Evolutionary conservation across 306 rosid genomes (phyloP).

Genomic region (Fagus sylvatica): DNA sequence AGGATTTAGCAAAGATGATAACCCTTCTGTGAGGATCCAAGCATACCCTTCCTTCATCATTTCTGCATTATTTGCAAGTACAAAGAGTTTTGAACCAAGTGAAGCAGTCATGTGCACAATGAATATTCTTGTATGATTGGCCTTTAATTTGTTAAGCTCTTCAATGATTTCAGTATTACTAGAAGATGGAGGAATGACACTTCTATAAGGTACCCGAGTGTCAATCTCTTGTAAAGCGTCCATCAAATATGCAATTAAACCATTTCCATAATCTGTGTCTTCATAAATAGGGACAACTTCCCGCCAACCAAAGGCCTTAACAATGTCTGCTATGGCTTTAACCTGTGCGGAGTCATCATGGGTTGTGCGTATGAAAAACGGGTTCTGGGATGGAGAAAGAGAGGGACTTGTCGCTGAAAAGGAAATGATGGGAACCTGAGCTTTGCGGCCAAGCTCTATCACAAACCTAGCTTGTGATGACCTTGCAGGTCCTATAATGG

Average conservation of each 20-base stretch:
- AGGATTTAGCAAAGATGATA: slow-evolving; percentile 23
- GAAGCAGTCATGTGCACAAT: slow-evolving; percentile 34
- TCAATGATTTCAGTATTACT: not conserved
- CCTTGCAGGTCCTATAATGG: slow-evolving; percentile 34
- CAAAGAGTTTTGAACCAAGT: slow-evolving; percentile 25
- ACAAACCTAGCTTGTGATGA: slow-evolving; percentile 35
- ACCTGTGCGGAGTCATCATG: slow-evolving; percentile 31
- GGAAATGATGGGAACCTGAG: slow-evolving; percentile 28
- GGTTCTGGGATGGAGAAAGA: slow-evolving; percentile 31
- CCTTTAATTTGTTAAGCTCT: slow-evolving; percentile 25
- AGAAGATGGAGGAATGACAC: slow-evolving; percentile 20
- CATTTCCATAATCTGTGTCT: slow-evolving; percentile 40
- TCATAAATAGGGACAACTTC: slow-evolving; percentile 38
- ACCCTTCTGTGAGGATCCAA: slow-evolving; percentile 21
- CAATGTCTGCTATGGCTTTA: slow-evolving; percentile 23
- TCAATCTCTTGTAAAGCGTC: slow-evolving; percentile 28
- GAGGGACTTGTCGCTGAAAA: slow-evolving; percentile 39
- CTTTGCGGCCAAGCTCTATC: slow-evolving; percentile 20
- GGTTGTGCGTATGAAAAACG: slow-evolving; percentile 30
- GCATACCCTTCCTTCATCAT: slow-evolving; percentile 32
- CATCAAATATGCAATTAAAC: slow-evolving; percentile 28
- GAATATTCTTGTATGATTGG: slow-evolving; percentile 12
- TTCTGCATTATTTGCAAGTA: slow-evolving; percentile 16
- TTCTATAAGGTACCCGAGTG: slow-evolving; percentile 14
- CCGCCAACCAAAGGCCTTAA: slow-evolving; percentile 31